Conservation (phyloP, 1,284 basidiomycete genomes). For the Cutaneotrichosporon sp. region DNA sequence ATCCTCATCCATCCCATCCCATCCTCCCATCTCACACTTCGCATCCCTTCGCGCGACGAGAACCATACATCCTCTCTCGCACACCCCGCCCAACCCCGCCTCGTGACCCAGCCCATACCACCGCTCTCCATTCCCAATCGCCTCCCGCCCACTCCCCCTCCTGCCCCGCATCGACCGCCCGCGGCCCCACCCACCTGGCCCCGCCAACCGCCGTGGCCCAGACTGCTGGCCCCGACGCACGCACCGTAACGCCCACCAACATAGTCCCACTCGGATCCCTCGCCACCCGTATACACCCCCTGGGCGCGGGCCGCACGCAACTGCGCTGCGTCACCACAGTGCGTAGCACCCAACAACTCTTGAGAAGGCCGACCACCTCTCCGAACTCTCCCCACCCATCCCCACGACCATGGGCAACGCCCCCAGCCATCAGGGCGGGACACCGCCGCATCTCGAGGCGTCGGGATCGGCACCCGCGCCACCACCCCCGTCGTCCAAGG, state of each 20-base stretch:
- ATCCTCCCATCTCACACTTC: background rate
- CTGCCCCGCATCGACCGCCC: background rate
- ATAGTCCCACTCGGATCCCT: background rate
- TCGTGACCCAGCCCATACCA: background rate
- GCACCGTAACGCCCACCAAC: background rate
- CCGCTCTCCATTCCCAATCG: background rate
- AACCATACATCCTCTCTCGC: background rate
- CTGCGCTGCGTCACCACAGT: background rate
- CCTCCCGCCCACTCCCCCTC: background rate
- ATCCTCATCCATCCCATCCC: too few species aligned
- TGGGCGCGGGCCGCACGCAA: background rate
- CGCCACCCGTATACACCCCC: background rate
- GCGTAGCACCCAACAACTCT: background rate
- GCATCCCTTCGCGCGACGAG: background rate
- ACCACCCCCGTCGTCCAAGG: slow-evolving; percentile 18
- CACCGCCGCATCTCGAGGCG: slow-evolving; percentile 10
- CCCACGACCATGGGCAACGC: slow-evolving; percentile 41
- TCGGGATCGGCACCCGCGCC: slow-evolving; percentile 1
- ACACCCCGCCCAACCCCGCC: background rate
- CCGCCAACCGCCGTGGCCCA: background rate
- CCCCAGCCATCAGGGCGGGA: slow-evolving; percentile 27
- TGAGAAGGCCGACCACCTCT: background rate
- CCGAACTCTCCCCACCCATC: background rate
- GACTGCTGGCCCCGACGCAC: background rate
- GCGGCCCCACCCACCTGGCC: background rate